Base-by-base conservation (phyloP, 1,284 basidiomycete genomes). In the Fomitopsis pinicola region DNA sequence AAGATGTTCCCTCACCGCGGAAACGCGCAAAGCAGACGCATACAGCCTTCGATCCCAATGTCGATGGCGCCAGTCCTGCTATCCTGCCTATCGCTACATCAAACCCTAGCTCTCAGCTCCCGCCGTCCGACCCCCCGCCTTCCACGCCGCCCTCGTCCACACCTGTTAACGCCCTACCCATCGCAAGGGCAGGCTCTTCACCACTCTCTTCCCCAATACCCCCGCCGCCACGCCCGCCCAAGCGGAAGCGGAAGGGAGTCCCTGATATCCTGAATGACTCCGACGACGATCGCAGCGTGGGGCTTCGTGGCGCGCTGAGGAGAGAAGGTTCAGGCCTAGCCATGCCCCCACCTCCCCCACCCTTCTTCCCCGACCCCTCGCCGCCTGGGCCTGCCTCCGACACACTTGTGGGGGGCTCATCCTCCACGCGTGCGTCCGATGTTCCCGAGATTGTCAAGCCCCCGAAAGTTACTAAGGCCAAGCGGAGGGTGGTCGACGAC, bases 91-190 rank as follows among this genome's bases (percentile, higher is more conserved):
- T 69, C 2, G 66, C 68, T 4, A 75, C 71, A 17, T 72, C 74
- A 19, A 72, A 73, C 57, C 58, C 70, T 42, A 61, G 65, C 55
- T 71, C 71, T 1, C 69, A 67, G 55, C 66, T 77, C 0, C 75
- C 75, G 1, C 74, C 75, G 5, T 76, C 75, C 0, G 72, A 76
- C 58, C 72, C 70, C 2, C 71, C 68, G 1, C 46, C 68, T 0
- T 72, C 72, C 1, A 68, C 69, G 40, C 48, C 57, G 5, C 64
- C 62, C 2, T 26, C 33, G 52, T 64, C 50, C 52, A 63, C 54
- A 38, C 65, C 55, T 45, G 59, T 38, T 8, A 55, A 28, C 1
- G 57, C 28, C 35, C 65, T 46, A 56, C 62, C 45, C 14, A 53
- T n/a, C 1, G 55, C 26, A 8, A 45, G 17, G 6, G 9, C n/a